Evolutionary conservation across 805 yeast species (phyloP).

Genomic region (Starmerella geochares): DNA sequence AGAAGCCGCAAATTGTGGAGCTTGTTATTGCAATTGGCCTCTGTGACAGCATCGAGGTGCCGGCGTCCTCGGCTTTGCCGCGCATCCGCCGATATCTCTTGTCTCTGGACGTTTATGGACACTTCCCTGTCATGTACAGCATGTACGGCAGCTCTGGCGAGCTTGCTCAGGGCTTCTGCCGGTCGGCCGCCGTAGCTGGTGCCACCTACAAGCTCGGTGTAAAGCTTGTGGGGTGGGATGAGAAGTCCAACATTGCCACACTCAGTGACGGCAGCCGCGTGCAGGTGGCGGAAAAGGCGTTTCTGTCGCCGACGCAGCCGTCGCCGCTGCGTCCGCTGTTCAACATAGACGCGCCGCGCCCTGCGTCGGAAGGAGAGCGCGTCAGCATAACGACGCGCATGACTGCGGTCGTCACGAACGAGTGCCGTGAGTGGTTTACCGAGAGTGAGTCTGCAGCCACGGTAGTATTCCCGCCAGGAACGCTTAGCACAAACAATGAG

Average conservation of each 20-base stretch:
- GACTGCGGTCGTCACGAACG: conserved; percentile 71
- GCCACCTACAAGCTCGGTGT: conserved; percentile 82
- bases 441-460: conserved; percentile 75
- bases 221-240: conserved; percentile 53
- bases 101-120: conserved; percentile 86
- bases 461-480: conserved; percentile 84
- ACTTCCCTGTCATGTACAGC: conserved; percentile 82
- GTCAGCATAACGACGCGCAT: conserved; percentile 52
- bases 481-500: conserved; percentile 54
- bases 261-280: conserved; percentile 59
- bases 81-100: conserved; percentile 73
- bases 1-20: conserved; percentile 67
- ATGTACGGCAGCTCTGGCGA: conserved; percentile 97
- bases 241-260: conserved; percentile 50
- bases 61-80: conserved; percentile 64
- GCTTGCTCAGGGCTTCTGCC: conserved; percentile 88
- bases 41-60: conserved; percentile 48
- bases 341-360: conserved; percentile 16
- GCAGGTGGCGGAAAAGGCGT: conserved; percentile 66
- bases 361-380: conserved; percentile 8
- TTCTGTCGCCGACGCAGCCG: conserved; percentile 48
- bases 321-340: conserved; percentile 21
- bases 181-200: conserved; percentile 97
- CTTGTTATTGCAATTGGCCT: conserved; percentile 79
- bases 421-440: conserved; percentile 85